Conservation (phyloP, 2,329 filamentous ascomycete species). For the Clonostachys chloroleuca region DNA sequence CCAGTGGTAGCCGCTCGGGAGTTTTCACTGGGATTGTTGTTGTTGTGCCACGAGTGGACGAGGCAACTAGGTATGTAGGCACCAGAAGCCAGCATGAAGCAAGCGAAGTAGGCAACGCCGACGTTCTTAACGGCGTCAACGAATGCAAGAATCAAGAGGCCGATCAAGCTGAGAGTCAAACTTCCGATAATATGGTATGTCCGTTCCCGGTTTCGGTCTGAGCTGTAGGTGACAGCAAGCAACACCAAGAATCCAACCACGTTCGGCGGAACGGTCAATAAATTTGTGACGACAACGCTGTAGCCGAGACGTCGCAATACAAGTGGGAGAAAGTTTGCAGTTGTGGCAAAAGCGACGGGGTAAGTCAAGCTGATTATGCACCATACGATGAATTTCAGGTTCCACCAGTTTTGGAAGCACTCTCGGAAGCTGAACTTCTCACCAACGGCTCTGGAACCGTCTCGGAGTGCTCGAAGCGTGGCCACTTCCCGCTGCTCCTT, state of each 20-base stretch:
- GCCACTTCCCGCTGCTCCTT: conserved; percentile 28
- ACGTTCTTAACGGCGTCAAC: conserved; percentile 34
- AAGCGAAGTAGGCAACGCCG: conserved; percentile 42
- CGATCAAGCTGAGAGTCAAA: conserved; percentile 32
- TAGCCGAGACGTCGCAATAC: conserved; percentile 39
- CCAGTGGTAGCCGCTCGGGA: conserved; percentile 40
- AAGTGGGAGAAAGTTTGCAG: conserved; percentile 35
- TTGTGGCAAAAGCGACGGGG: conserved; percentile 34
- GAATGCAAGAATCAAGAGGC: conserved; percentile 35
- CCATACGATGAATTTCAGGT: conserved; percentile 30
- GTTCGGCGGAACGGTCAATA: conserved; percentile 43
- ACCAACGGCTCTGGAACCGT: conserved; percentile 29
- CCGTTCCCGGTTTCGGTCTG: conserved; percentile 37
- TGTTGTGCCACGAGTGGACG: conserved; percentile 46
- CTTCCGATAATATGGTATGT: conserved; percentile 31
- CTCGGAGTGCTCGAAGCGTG: conserved; percentile 29
- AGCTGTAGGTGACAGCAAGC: conserved; percentile 34
- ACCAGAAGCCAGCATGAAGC: conserved; percentile 38
- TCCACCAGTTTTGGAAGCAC: conserved; percentile 33
- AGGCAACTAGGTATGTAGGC: conserved; percentile 40
- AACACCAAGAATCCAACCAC: conserved; percentile 39
- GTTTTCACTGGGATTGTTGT: conserved; percentile 45
- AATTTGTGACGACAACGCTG: conserved; percentile 36
- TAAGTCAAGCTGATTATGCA: conserved; percentile 41
- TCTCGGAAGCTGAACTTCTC: conserved; percentile 29